Evolutionary conservation across 768 basidiomycete species (phyloP), one percentile per base, ranked within the genome.

Genomic region (Tricholoma saponaceum): DNA sequence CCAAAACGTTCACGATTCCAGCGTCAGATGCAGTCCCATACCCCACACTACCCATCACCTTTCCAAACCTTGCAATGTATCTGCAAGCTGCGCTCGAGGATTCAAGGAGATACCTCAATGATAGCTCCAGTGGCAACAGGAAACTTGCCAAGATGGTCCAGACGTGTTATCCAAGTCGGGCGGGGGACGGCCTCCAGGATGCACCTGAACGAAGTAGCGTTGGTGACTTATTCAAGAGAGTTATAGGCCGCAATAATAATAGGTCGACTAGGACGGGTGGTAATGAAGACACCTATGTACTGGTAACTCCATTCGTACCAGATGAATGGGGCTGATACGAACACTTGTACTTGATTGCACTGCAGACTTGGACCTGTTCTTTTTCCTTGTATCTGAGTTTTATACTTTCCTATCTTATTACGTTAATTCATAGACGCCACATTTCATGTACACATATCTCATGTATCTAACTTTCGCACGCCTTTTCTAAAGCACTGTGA

Each of bases 281-380:
- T 44, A 92, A 92, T 65, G 88, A 89, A 62, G 89, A 92, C 58
- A 87, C 85, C 8, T 92, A 87, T 60, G 87, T 90, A 41, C 78
- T 91, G 10, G 89, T 92, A 55, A 92, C 90, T 14, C 90, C 90
- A 1, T 92, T 92, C 70, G 82, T 90, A 16, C 72, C 86, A 16
- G 86, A 90, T 57, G 87, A 90, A 61, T 89, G 82, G 83, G 86
- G 87, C 56, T 86, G 66, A 70, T 35, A 37, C 33, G 4, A 16
- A 14, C 16, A 8, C 35, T 37, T 37, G 35, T 3, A 16, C 13
- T 16, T 35, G 33, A 13, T 28, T 37, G 35, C 35, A 5, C 35
- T 37, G n/a, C 14, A 16, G 35, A 37, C 30, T 30, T 30, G 30
- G 30, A 7, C 10, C 10, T 10, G 30, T 30, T 20, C 18, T 39